A percentile compares a stretch with the other conserved stretches of the same genome.
Conservation (phyloP, 371 early-diverging fungal species). For the Mortierella sp. region DNA sequence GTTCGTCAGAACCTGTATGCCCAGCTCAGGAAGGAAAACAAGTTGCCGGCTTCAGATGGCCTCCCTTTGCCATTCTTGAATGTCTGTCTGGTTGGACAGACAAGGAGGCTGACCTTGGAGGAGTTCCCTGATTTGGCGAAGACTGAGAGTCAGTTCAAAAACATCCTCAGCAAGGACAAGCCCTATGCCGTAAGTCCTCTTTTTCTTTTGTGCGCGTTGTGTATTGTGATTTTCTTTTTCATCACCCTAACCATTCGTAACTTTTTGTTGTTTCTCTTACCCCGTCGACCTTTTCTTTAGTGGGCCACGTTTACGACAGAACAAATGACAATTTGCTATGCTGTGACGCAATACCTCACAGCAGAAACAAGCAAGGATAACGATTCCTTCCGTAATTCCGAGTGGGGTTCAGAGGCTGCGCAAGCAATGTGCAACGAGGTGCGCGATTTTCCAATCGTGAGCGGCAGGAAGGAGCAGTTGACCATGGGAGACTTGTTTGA, state of each 20-base stretch:
- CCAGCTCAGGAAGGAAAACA: conserved; percentile 2
- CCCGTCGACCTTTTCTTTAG: background rate
- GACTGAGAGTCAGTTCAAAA: background rate
- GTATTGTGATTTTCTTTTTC: background rate
- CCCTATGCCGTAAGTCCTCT: conserved; percentile 11
- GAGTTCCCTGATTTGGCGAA: background rate
- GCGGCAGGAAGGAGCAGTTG: background rate
- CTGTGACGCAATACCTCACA: background rate
- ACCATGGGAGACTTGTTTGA: conserved; percentile 27
- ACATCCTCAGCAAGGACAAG: background rate
- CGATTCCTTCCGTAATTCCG: conserved; percentile 15
- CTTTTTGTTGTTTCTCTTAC: background rate
- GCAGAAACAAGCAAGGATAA: background rate
- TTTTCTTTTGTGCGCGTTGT: too few species aligned
- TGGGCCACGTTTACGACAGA: conserved; percentile 15
- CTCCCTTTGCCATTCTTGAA: background rate
- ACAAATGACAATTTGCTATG: conserved; percentile 23
- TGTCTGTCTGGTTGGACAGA: conserved; percentile 27
- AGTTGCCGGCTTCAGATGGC: conserved; percentile 19
- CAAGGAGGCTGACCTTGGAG: conserved; percentile 5
- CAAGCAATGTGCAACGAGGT: conserved; percentile 23
- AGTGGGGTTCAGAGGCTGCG: conserved; percentile 28
- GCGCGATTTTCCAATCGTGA: conserved; percentile 9
- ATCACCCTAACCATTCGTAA: too few species aligned
- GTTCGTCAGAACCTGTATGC: conserved; percentile 35